phyloP scores from a whole-genome alignment of 2,329 filamentous ascomycete genomes.

The Aureobasidium zeae region DNA sequence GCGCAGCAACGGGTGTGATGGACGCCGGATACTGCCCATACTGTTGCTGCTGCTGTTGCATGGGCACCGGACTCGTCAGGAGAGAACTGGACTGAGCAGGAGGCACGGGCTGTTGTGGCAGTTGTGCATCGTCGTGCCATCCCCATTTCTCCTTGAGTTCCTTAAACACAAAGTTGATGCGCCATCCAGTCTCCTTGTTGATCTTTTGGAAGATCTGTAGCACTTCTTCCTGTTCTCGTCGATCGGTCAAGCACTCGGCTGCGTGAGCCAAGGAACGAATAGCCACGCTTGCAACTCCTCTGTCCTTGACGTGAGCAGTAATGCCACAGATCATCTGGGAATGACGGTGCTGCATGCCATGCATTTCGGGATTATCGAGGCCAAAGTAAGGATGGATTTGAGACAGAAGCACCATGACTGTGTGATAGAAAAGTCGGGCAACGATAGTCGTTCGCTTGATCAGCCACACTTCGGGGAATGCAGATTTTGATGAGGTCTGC shows the following conservation, averaged over 20 bases:
- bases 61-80: constrained; percentile 16
- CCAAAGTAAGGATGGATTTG: constrained; percentile 66
- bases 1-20: constrained; percentile 16
- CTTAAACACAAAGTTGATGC: constrained; percentile 59
- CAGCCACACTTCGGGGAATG: constrained; percentile 83
- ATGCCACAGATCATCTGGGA: constrained; percentile 84
- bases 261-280: constrained; percentile 72
- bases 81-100: constrained; percentile 21
- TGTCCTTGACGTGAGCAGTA: constrained; percentile 72
- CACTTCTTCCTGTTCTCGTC: constrained; percentile 70
- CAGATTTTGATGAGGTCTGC: constrained; percentile 58
- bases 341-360: constrained; percentile 59
- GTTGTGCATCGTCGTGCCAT: constrained; percentile 46
- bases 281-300: constrained; percentile 67
- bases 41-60: constrained; percentile 22
- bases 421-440: constrained; percentile 81
- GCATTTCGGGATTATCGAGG: constrained; percentile 57
- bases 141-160: constrained; percentile 71
- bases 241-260: constrained; percentile 59
- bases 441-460: constrained; percentile 74
- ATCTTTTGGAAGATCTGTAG: constrained; percentile 68
- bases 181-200: constrained; percentile 68
- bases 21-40: constrained; percentile 19
- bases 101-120: constrained; percentile 23
- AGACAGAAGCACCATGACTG: constrained; percentile 68